Percentiles rank a stretch among this genome's conserved stretches.
Evolutionary conservation across 2,329 filamentous ascomycete genomes (phyloP).

Genomic region (Colletotrichum melonis): DNA sequence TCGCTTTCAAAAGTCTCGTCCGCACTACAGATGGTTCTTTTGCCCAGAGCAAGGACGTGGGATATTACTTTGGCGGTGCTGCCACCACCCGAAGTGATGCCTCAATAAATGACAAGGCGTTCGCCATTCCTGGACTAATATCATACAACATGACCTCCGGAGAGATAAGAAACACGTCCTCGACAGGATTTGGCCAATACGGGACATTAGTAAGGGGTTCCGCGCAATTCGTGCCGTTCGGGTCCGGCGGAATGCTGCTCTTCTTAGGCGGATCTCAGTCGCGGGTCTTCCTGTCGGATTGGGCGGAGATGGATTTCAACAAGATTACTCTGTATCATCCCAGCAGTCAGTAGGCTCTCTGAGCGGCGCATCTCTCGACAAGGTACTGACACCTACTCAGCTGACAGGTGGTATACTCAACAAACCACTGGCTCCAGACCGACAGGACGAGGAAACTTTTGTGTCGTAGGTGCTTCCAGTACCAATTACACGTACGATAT

Average conservation of each 20-base stretch:
- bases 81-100: too few relatives aligned
- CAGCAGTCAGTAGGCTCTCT: conserved; percentile 36
- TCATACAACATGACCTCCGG: conserved; percentile 46
- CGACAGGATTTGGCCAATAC: conserved; percentile 36
- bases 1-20: conserved; percentile 44
- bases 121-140: conserved; percentile 41
- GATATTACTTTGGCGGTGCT: conserved; percentile 42
- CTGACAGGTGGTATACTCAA: conserved; percentile 46
- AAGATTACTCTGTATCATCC: conserved; percentile 48
- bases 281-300: too few relatives aligned
- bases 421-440: conserved; percentile 45
- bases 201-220: conserved; percentile 44
- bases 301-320: conserved; percentile 36
- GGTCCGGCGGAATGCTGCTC: conserved; percentile 46
- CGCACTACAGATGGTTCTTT: conserved; percentile 44
- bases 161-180: conserved; percentile 46
- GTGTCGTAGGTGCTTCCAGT: conserved; percentile 46
- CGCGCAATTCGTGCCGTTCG: conserved; percentile 47
- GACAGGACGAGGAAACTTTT: conserved; percentile 43
- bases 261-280: conserved; percentile 44
- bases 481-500: conserved; percentile 50
- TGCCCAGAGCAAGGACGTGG: conserved; percentile 40
- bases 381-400: not conserved
- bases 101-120: too few relatives aligned
- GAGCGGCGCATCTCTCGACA: not conserved